phyloP scores from a whole-genome alignment of 2,329 filamentous ascomycete species.

The Fusarium sp. region DNA sequence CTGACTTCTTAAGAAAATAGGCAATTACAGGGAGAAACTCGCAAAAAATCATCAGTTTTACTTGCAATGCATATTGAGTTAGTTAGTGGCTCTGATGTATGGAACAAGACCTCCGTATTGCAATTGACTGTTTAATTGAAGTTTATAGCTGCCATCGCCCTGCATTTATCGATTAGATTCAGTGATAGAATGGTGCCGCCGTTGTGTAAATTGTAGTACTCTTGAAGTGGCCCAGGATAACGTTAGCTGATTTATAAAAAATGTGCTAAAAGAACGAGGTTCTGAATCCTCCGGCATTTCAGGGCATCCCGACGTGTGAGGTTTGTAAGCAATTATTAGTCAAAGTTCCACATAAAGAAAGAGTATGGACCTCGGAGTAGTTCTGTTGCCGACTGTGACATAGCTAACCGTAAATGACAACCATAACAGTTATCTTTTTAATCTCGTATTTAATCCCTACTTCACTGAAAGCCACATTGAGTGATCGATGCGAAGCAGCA shows the following conservation, averaged over 20 bases:
- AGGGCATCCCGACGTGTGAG: accelerated
- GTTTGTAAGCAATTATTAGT: neutral
- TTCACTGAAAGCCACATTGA: neutral
- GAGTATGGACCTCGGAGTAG: neutral
- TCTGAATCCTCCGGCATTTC: neutral
- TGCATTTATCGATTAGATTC: accelerated
- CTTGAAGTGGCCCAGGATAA: neutral
- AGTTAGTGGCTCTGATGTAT: neutral
- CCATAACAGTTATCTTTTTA: accelerated
- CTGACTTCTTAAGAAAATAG: accelerated
- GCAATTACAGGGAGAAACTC: accelerated
- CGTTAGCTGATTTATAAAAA: neutral
- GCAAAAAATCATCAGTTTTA: neutral
- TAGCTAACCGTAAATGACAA: neutral
- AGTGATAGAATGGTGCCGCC: accelerated
- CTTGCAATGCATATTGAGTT: neutral
- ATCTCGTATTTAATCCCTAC: neutral
- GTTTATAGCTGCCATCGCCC: accelerated
- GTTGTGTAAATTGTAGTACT: accelerated
- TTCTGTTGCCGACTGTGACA: neutral
- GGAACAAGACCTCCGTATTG: accelerated
- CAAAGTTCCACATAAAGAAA: neutral
- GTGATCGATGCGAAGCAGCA: neutral
- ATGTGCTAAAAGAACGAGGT: no score
- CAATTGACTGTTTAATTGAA: neutral